Evolutionary conservation across 2,329 filamentous ascomycete genomes (phyloP).

Genomic region (Paecilomyces fulvus): DNA sequence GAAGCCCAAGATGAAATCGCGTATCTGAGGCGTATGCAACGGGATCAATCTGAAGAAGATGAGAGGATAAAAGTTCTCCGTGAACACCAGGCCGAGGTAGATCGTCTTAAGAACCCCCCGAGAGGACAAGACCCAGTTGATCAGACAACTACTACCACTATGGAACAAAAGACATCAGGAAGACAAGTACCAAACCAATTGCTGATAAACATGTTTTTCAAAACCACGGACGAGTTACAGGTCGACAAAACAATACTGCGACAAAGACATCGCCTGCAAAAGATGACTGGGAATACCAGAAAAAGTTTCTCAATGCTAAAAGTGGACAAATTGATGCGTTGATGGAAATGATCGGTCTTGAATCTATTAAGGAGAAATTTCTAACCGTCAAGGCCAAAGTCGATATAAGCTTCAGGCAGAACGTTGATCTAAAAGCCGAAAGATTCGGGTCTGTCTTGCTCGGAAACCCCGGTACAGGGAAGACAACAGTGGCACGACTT

Average conservation of each 20-base stretch:
- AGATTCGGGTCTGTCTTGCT: constrained; percentile 56
- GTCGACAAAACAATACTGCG: not conserved
- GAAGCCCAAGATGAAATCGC: constrained; percentile 17
- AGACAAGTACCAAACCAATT: too few species aligned
- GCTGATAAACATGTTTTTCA: too few species aligned
- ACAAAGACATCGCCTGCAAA: constrained; percentile 24
- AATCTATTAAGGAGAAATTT: constrained; percentile 58
- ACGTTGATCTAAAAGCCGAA: constrained; percentile 46
- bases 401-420: constrained; percentile 53
- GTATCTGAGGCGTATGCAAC: constrained; percentile 9
- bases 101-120: constrained; percentile 5
- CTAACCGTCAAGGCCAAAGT: constrained; percentile 55
- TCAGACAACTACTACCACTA: too few species aligned
- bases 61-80: constrained; percentile 14
- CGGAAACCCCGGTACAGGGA: constrained; percentile 70
- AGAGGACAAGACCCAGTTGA: not conserved
- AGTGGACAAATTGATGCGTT: constrained; percentile 53
- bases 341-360: constrained; percentile 64
- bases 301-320: constrained; percentile 41
- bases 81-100: constrained; percentile 12
- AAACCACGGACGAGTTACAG: too few species aligned
- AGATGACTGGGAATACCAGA: constrained; percentile 56
- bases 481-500: constrained; percentile 66
- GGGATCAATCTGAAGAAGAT: constrained; percentile 10
- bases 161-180: too few species aligned